Percentiles rank a stretch among this genome's conserved stretches.
Evolutionary conservation across 192 early-diverging fungal species (phyloP).

Genomic region (Coemansia sp.): DNA sequence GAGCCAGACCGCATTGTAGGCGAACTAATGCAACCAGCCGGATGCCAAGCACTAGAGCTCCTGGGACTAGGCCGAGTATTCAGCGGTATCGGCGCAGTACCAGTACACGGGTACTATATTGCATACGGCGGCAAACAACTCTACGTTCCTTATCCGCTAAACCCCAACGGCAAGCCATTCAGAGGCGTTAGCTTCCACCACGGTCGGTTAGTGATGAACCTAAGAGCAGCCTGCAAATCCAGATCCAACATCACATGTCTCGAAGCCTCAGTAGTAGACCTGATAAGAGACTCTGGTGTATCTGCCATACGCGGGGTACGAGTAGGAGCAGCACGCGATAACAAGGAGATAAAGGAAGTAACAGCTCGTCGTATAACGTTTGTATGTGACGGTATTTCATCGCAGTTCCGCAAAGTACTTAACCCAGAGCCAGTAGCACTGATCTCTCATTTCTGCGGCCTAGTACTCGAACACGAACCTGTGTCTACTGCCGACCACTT

Average conservation of each 20-base stretch:
- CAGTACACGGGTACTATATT: conserved; percentile 85
- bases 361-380: conserved; percentile 64
- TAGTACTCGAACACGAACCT: conserved; percentile 47
- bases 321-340: conserved; percentile 17
- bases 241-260: conserved; percentile 67
- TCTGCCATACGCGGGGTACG: conserved; percentile 28
- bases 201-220: conserved; percentile 85
- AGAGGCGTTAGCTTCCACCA: conserved; percentile 89
- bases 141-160: conserved; percentile 70
- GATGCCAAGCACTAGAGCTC: conserved; percentile 74
- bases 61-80: conserved; percentile 75
- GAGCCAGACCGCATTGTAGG: conserved; percentile 98
- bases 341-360: conserved; percentile 16
- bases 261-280: conserved; percentile 74
- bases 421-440: conserved; percentile 22
- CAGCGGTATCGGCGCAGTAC: conserved; percentile 82
- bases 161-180: conserved; percentile 51
- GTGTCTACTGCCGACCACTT: conserved; percentile 74
- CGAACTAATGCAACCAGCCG: conserved; percentile 94
- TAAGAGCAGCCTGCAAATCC: conserved; percentile 64
- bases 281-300: conserved; percentile 50
- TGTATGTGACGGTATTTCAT: conserved; percentile 93
- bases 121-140: conserved; percentile 64
- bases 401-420: conserved; percentile 79
- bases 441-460: conserved; percentile 51